These are phyloP conservation scores for Sabuloglossum arenarium DNA, from an alignment of 495 filamentous ascomycete genomes.

Conservation along the genomic window DNA sequence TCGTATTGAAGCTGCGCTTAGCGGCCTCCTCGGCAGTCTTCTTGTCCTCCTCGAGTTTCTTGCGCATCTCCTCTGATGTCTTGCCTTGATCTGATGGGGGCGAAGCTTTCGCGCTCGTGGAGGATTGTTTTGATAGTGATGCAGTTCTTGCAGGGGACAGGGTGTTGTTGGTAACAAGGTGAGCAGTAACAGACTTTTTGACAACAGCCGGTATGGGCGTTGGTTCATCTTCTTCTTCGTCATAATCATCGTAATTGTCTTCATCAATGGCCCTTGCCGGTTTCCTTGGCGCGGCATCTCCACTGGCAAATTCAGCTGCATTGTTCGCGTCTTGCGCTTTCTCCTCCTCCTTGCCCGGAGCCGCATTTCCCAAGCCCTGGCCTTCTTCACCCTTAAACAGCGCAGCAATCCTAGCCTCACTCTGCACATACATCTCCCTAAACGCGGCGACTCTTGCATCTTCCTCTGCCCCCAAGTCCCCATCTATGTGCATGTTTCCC, in stretches of 20 bases:
- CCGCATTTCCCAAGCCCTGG: constrained; percentile 16
- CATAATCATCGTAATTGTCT: constrained; percentile 71
- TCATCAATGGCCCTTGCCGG: constrained; percentile 55
- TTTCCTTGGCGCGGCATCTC: constrained; percentile 27
- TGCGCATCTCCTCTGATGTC: constrained; percentile 67
- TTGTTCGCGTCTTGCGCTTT: constrained; percentile 10
- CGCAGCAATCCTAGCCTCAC: constrained; percentile 36
- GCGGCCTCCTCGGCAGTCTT: constrained; percentile 82
- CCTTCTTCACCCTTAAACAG: constrained; percentile 32
- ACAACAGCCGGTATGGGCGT: constrained; percentile 24
- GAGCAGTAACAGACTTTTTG: constrained; percentile 36
- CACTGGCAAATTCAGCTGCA: constrained; percentile 11
- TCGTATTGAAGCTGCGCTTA: constrained; percentile 68
- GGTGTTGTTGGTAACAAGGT: constrained; percentile 20
- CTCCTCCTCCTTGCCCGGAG: constrained; percentile 22
- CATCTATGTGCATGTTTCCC: constrained; percentile 26
- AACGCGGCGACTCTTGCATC: constrained; percentile 42
- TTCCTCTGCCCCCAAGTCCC: constrained; percentile 34
- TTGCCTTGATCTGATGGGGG: constrained; percentile 30
- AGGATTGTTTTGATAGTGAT: constrained; percentile 14
- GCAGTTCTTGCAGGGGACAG: constrained; percentile 10
- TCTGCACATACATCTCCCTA: constrained; percentile 33
- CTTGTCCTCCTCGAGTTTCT: constrained; percentile 83
- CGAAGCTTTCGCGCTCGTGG: constrained; percentile 15
- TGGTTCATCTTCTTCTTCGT: constrained; percentile 40